These are phyloP conservation scores for Sphagnum tenellum DNA, from an alignment of 225 moss, liverwort and hornwort species.

Conservation along the genomic window DNA sequence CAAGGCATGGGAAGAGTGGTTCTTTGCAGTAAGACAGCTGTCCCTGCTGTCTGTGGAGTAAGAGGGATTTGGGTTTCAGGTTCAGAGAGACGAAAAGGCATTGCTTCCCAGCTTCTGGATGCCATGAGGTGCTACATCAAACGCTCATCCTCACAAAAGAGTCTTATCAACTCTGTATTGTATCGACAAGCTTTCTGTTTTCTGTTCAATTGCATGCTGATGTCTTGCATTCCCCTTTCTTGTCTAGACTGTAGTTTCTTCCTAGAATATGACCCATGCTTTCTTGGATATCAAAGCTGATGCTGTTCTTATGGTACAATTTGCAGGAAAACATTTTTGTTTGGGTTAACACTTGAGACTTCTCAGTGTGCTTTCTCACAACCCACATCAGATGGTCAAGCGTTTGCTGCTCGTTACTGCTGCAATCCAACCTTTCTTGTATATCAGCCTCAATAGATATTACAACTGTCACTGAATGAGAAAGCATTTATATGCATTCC, in stretches of 20 bases:
- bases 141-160: no score
- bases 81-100: conserved; percentile 57
- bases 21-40: conserved; percentile 55
- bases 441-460: conserved; percentile 10
- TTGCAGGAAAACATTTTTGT: conserved; percentile 42
- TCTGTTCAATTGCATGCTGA: no score
- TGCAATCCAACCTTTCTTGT: conserved; percentile 52
- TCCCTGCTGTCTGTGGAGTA: conserved; percentile 79
- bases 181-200: no score
- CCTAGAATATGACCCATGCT: no score
- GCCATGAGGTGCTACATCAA: conserved; percentile 57
- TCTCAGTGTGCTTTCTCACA: conserved; percentile 83
- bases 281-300: no score
- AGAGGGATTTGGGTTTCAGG: conserved; percentile 84
- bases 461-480: no score
- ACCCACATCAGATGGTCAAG: conserved; percentile 71
- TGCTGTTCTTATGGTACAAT: no score
- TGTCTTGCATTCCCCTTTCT: no score
- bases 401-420: conserved; percentile 61
- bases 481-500: no score
- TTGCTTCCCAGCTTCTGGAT: conserved; percentile 79
- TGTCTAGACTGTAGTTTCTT: no score
- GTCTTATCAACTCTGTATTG: no score
- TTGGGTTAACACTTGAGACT: conserved; percentile 32
- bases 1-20: conserved; percentile 49